phyloP scores from a whole-genome alignment of 2,329 filamentous ascomycete species.

The Diaporthe citri region DNA sequence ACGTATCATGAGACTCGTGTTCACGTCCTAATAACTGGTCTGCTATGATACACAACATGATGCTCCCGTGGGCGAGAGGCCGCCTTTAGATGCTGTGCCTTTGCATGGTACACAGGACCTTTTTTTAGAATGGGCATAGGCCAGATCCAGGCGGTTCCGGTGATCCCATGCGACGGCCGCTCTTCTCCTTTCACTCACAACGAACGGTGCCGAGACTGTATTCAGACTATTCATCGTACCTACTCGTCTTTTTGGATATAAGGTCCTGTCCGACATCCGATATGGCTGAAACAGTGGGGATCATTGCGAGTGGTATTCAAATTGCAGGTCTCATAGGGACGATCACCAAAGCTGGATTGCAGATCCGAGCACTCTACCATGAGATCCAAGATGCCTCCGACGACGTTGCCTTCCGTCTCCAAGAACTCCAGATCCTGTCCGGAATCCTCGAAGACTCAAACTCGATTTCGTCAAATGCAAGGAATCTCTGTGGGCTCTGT shows the following conservation, averaged over 20 bases:
- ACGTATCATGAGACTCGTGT: not conserved
- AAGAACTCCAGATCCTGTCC: not conserved
- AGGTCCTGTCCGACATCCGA: rapidly evolving
- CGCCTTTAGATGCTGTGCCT: too few species aligned
- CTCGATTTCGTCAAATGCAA: not conserved
- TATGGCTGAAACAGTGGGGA: not conserved
- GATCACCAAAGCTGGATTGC: not conserved
- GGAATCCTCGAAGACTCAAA: not conserved
- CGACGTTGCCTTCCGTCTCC: not conserved
- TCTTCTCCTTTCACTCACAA: not conserved
- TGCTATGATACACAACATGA: not conserved
- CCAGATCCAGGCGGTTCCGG: not conserved
- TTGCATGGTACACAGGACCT: too few species aligned
- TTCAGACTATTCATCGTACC: not conserved
- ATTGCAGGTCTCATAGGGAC: not conserved
- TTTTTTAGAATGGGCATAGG: not conserved
- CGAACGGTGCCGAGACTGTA: not conserved
- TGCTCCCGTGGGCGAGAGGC: not conserved
- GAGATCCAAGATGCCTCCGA: not conserved
- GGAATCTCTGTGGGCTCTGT: not conserved
- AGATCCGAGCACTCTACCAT: not conserved
- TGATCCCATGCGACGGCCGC: not conserved
- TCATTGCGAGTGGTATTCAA: not conserved
- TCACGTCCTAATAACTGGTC: not conserved
- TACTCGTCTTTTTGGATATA: not conserved